phyloP scores from a whole-genome alignment of 148 eudicot genomes.

The Vaccinium myrtillus region DNA sequence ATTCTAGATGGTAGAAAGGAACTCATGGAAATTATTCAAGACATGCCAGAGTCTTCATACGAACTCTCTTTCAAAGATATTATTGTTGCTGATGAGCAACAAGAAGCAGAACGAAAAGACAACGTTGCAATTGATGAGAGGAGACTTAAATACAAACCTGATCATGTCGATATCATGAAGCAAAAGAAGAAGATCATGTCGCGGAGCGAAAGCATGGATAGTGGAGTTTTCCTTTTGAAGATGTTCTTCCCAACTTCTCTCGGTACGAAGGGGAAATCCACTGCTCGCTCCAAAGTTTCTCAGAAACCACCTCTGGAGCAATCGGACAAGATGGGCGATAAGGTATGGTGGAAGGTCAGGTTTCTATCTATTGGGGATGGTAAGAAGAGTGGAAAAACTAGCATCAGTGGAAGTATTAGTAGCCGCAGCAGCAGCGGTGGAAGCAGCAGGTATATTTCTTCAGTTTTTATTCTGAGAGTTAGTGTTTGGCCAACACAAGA shows the following conservation, averaged over 20 bases:
- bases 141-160: neutral
- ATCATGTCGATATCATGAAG: neutral
- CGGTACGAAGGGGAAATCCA: conserved; percentile 22
- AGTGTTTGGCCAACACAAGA: neutral
- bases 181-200: conserved; percentile 16
- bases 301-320: conserved; percentile 11
- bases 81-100: conserved; percentile 23
- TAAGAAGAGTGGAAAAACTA: conserved; percentile 15
- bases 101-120: conserved; percentile 4
- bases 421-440: conserved; percentile 1
- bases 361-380: conserved; percentile 1
- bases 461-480: neutral
- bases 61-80: conserved; percentile 39
- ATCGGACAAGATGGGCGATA: conserved; percentile 11
- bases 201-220: conserved; percentile 37
- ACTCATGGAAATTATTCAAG: conserved; percentile 26
- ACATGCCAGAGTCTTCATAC: conserved; percentile 33
- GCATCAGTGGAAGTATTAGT: conserved; percentile 12
- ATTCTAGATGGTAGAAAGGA: conserved; percentile 25
- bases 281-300: conserved; percentile 11
- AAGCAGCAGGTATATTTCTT: conserved; percentile 1
- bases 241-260: conserved; percentile 27
- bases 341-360: conserved; percentile 32
- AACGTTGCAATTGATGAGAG: neutral
- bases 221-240: conserved; percentile 33